A percentile compares a stretch with the other conserved stretches of the same genome.
These are phyloP conservation scores for Colletotrichum limetticola DNA, from an alignment of 2,329 filamentous ascomycete species.

Conservation along the genomic window DNA sequence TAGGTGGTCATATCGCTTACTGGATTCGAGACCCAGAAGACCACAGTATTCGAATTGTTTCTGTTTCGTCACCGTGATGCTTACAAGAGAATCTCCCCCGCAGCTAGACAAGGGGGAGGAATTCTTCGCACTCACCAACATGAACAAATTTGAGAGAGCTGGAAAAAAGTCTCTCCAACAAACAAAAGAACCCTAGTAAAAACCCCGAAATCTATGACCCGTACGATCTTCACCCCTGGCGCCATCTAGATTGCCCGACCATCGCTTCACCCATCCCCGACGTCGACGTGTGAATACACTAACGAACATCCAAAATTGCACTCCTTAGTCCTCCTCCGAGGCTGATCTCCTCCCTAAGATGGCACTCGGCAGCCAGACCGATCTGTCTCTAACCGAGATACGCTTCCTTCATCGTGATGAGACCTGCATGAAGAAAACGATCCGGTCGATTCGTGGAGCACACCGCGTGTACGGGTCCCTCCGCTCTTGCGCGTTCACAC, in stretches of 20 bases:
- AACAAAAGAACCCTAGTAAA: not conserved
- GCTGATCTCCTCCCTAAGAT: not conserved
- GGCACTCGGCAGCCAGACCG: not conserved
- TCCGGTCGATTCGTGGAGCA: not conserved
- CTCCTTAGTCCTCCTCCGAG: too few species aligned
- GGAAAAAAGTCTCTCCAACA: not conserved
- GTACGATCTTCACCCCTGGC: not conserved
- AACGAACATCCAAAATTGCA: not conserved
- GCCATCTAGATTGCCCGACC: not conserved
- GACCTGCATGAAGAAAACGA: conserved; percentile 10
- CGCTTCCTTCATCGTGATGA: conserved; percentile 9
- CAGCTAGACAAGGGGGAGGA: not conserved
- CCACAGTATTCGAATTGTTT: not conserved
- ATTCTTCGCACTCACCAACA: not conserved
- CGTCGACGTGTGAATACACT: not conserved
- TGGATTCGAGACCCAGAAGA: not conserved
- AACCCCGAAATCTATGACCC: not conserved
- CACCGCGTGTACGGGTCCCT: not conserved
- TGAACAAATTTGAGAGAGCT: not conserved
- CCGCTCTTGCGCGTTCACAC: not conserved
- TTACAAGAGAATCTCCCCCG: not conserved
- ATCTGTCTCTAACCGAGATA: conserved; percentile 4
- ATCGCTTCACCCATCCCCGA: not conserved
- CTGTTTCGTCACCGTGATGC: conserved; percentile 18
- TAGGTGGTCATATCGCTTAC: not conserved